Conservation (phyloP, 78 protist genomes). For the Chrysochromulina tobinii region DNA sequence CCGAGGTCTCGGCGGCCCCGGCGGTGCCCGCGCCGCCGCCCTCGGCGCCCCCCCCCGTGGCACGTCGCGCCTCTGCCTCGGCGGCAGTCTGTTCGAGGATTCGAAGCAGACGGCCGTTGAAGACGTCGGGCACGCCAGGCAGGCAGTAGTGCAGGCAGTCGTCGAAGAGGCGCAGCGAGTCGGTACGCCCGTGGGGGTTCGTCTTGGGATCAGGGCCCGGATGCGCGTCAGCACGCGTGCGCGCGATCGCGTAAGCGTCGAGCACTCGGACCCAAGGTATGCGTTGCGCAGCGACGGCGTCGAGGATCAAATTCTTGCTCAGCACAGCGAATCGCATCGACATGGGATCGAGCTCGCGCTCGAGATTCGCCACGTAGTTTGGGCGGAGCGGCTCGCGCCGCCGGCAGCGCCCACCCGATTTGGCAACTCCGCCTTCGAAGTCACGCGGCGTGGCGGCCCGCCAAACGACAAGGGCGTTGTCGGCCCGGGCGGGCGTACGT, state of each 20-base stretch:
- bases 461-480: not conserved
- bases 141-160: constrained; percentile 26
- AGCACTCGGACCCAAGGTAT: not conserved
- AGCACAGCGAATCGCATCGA: not conserved
- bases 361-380: too few relatives aligned
- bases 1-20: too few relatives aligned
- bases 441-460: not conserved
- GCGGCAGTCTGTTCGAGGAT: too few relatives aligned
- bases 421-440: not conserved
- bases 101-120: not conserved
- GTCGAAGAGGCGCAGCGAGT: not conserved
- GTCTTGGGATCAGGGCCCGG: not conserved
- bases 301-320: not conserved
- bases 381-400: not conserved
- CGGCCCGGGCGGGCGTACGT: not conserved
- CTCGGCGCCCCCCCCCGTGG: too few relatives aligned
- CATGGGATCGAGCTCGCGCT: not conserved
- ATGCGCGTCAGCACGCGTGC: not conserved
- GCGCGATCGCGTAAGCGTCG: constrained; percentile 10
- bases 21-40: too few relatives aligned
- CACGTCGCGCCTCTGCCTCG: too few relatives aligned
- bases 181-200: not conserved
- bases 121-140: constrained; percentile 5
- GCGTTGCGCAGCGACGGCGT: not conserved
- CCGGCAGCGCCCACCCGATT: not conserved